phyloP scores from a whole-genome alignment of 148 eudicot genomes.

The Cornus suecica region DNA sequence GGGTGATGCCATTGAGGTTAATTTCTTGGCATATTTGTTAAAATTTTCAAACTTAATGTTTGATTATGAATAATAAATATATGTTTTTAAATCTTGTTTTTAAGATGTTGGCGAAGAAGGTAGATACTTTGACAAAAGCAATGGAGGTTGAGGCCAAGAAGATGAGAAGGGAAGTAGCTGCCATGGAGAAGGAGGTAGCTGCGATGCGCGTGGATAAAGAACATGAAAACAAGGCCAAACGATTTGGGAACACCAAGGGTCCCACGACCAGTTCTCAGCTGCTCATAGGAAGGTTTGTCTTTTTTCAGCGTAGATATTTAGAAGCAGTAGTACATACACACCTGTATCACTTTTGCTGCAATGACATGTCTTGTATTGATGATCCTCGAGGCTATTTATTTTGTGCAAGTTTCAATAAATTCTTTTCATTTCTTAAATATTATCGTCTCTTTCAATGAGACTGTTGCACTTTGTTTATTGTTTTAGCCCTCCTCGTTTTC shows the following conservation, averaged over 20 bases:
- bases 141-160: conserved; percentile 99
- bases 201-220: conserved; percentile 95
- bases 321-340: not conserved
- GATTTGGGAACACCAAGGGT: conserved; percentile 68
- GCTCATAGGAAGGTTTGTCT: conserved; percentile 78
- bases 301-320: not conserved
- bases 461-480: not conserved
- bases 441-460: not conserved
- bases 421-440: not conserved
- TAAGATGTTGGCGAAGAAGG: conserved; percentile 94
- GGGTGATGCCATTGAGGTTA: conserved; percentile 96
- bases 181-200: conserved; percentile 99
- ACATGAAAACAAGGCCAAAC: conserved; percentile 78
- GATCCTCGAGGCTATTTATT: too few species aligned
- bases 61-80: not conserved
- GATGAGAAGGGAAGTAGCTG: conserved; percentile 98
- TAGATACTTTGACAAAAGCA: conserved; percentile 94
- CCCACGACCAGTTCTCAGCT: conserved; percentile 67
- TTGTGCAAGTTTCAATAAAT: too few species aligned
- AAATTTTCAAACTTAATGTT: too few species aligned
- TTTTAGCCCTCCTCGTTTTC: not conserved
- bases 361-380: not conserved
- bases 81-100: conserved; percentile 14
- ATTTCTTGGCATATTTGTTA: conserved; percentile 9
- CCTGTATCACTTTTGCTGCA: not conserved